Evolutionary conservation across 805 yeast species (phyloP), one percentile per base, ranked within the genome.

Genomic region (Spathaspora gorwiae): DNA sequence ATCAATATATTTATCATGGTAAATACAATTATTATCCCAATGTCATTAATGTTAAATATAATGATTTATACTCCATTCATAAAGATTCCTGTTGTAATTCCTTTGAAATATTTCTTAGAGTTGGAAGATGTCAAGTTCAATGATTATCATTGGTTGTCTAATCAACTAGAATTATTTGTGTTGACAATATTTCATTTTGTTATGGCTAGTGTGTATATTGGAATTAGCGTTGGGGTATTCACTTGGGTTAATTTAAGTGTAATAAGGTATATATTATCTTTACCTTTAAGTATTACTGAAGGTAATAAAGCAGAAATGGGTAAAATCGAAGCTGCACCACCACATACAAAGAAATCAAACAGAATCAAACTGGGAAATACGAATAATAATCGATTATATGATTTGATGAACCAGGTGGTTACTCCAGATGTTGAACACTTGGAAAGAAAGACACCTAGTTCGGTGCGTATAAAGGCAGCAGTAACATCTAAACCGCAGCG

Each of bases 81-180:
- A 27, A 49, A 47, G 35, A 35, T 49, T n/a, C 53, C 53, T 10
- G 24, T 49, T 12, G 31, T 49, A 9, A 41, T 40, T 6, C 53
- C 53, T 6, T 14, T 47, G 8, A 35, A 31, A 9, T 49, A 47
- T 34, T 11, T 49, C 2, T 35, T 49, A 11, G 53, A 49, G 36
- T 41, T 48, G 14, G 40, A 44, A 14, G 46, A 49, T 33, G 45
- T 35, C 15, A 13, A 37, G 11, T 24, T 35, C 24, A 35, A 40
- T 5, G 43, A 40, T 19, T 13, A 42, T 6, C 6, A 24, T 10
- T 49, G 53, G 53, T 10, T 49, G 7, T 30, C 31, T 26, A 24
- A 33, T 19, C 53, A 49, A 26, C 9, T 49, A 10, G 43, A 45
- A 36, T 35, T 49, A 15, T 47, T 49, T 19, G 6, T 37, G 3